A percentile compares a stretch with the other conserved stretches of the same genome.
phyloP scores from a whole-genome alignment of 768 basidiomycete species.

The Suillus subluteus region DNA sequence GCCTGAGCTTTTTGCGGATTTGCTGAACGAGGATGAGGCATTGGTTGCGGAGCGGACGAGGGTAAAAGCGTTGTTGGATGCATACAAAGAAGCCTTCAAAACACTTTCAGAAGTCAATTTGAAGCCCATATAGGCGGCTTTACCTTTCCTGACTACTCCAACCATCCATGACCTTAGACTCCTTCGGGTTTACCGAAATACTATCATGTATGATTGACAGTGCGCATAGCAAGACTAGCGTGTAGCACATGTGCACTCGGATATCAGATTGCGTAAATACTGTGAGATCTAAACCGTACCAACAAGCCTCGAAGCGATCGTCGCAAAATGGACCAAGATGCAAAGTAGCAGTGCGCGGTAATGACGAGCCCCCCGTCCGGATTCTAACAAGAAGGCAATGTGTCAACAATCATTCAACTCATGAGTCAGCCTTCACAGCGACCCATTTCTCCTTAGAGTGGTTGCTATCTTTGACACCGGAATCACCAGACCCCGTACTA shows the following conservation, averaged over 20 bases:
- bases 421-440: slow-evolving; percentile 60
- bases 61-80: slow-evolving; percentile 93
- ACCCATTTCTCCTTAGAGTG: slow-evolving; percentile 74
- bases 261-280: slow-evolving; percentile 16
- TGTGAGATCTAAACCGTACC: slow-evolving; percentile 28
- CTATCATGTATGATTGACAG: not conserved
- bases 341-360: slow-evolving; percentile 1
- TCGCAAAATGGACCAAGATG: slow-evolving; percentile 22
- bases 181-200: not conserved
- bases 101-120: slow-evolving; percentile 82
- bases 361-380: not conserved
- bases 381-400: slow-evolving; percentile 8
- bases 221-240: slow-evolving; percentile 3
- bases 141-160: not conserved
- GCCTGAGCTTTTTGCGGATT: slow-evolving; percentile 86
- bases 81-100: slow-evolving; percentile 94
- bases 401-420: not conserved
- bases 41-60: slow-evolving; percentile 91
- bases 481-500: slow-evolving; percentile 11
- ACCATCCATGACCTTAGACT: not conserved
- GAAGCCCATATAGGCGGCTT: slow-evolving; percentile 51
- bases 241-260: not conserved
- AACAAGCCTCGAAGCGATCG: slow-evolving; percentile 23
- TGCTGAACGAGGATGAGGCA: slow-evolving; percentile 95
- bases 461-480: slow-evolving; percentile 28